Percentiles rank a stretch among this genome's conserved stretches.
Evolutionary conservation across 2,329 filamentous ascomycete genomes (phyloP).

Genomic region (Alternaria viburni): DNA sequence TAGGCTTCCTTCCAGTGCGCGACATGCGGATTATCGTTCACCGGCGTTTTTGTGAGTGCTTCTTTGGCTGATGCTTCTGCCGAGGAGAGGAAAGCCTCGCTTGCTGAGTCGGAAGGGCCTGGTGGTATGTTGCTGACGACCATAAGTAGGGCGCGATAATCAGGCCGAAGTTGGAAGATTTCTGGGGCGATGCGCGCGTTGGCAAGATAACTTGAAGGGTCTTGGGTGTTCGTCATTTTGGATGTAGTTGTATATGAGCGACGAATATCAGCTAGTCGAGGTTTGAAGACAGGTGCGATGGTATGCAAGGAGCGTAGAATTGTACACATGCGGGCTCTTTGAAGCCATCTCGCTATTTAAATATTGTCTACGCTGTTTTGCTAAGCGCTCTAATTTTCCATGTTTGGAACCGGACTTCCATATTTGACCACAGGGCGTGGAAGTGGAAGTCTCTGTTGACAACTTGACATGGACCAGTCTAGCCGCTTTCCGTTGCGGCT

Average conservation of each 20-base stretch:
- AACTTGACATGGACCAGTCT: neutral
- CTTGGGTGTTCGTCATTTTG: neutral
- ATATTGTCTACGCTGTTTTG: neutral
- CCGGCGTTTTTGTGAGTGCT: constrained; percentile 15
- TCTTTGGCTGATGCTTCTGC: constrained; percentile 31
- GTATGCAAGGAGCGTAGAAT: neutral
- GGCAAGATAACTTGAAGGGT: constrained; percentile 1
- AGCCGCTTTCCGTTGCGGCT: neutral
- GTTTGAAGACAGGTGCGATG: neutral
- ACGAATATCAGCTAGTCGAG: neutral
- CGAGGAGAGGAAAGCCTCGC: constrained; percentile 38
- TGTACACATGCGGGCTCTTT: neutral
- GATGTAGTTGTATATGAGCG: neutral
- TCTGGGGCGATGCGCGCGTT: constrained; percentile 21
- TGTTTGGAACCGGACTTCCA: neutral
- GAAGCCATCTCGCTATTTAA: neutral
- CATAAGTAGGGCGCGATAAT: constrained; percentile 49
- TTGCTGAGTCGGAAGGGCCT: constrained; percentile 40
- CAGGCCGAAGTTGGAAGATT: constrained; percentile 46
- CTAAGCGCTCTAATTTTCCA: neutral
- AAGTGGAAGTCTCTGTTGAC: constrained; percentile 2
- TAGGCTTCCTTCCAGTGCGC: constrained; percentile 49
- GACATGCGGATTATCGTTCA: constrained; percentile 46
- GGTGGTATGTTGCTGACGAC: constrained; percentile 41
- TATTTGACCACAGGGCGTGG: constrained; percentile 8